These are phyloP conservation scores for Tulasnella sp. DNA, from an alignment of 768 basidiomycete genomes.

Conservation along the genomic window DNA sequence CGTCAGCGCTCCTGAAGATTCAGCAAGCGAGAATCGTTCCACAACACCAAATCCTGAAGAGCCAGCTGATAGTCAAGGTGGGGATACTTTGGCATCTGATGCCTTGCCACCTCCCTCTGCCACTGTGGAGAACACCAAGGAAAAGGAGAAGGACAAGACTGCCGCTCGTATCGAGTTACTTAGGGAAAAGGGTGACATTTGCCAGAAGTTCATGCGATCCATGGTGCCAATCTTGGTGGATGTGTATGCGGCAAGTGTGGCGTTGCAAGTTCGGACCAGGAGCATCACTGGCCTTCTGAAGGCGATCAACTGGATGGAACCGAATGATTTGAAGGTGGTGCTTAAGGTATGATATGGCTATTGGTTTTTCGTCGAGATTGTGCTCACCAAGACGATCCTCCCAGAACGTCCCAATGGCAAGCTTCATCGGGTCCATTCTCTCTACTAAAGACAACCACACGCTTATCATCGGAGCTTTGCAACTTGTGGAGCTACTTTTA, in stretches of 20 bases:
- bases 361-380: neutral
- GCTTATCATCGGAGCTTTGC: constrained; percentile 79
- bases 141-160: constrained; percentile 8
- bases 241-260: constrained; percentile 98
- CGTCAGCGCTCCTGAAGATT: neutral
- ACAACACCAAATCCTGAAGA: neutral
- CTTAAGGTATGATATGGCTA: constrained; percentile 51
- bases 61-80: neutral
- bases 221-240: constrained; percentile 92
- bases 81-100: neutral
- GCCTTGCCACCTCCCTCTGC: neutral
- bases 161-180: constrained; percentile 56
- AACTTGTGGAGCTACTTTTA: constrained; percentile 86
- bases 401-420: constrained; percentile 88
- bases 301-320: constrained; percentile 81
- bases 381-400: constrained; percentile 9
- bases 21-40: neutral
- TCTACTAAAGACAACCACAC: constrained; percentile 87
- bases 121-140: neutral
- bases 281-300: constrained; percentile 82
- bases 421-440: constrained; percentile 88
- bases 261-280: constrained; percentile 77
- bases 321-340: constrained; percentile 64
- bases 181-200: constrained; percentile 63
- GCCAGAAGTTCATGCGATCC: constrained; percentile 77